Evolutionary conservation across 148 eudicot species (phyloP).

Genomic region (Hydrangea macrophylla): DNA sequence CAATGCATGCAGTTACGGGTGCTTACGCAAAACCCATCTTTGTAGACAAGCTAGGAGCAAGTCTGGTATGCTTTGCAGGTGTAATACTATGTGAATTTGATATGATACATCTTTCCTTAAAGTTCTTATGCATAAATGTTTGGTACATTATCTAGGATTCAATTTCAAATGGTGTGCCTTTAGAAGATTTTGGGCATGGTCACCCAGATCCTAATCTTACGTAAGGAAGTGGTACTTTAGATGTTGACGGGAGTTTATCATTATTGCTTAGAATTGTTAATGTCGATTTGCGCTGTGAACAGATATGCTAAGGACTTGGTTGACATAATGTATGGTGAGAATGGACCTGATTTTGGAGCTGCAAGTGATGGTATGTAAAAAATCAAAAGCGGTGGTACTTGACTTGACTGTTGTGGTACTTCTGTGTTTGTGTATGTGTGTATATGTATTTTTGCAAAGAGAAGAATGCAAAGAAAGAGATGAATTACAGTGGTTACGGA

Average conservation of each 20-base stretch:
- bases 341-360: constrained; percentile 97
- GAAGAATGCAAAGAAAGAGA: not conserved
- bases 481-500: not conserved
- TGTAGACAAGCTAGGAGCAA: constrained; percentile 93
- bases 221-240: constrained; percentile 42
- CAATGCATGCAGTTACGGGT: constrained; percentile 99
- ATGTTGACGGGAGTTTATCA: not conserved
- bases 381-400: not conserved
- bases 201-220: constrained; percentile 99
- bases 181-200: constrained; percentile 98
- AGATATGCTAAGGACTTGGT: constrained; percentile 95
- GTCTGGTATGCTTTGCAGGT: constrained; percentile 49
- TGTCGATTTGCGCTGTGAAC: constrained; percentile 25
- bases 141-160: constrained; percentile 54
- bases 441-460: not conserved
- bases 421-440: not conserved
- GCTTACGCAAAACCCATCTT: constrained; percentile 98
- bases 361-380: constrained; percentile 89
- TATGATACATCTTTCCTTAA: constrained; percentile 7
- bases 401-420: not conserved
- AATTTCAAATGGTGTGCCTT: constrained; percentile 80
- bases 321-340: constrained; percentile 63
- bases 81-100: constrained; percentile 6
- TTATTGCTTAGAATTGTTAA: constrained; percentile 9
- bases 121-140: constrained; percentile 19